Evolutionary conservation across 2,329 filamentous ascomycete genomes (phyloP).

Genomic region (Mycosphaerella sp.): DNA sequence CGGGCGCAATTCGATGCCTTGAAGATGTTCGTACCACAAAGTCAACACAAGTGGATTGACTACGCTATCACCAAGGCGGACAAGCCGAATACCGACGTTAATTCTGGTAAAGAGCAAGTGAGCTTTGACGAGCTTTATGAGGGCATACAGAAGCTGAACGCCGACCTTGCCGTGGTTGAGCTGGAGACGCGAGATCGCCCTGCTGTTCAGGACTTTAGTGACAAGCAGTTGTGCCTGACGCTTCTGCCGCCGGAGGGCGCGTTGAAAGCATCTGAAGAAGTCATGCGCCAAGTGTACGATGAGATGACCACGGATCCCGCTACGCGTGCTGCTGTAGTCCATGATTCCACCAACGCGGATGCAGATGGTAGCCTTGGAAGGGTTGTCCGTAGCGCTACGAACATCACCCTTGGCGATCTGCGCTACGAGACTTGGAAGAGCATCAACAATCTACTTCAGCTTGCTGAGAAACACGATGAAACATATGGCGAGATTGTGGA

Average conservation of each 20-base stretch:
- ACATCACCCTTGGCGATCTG: constrained; percentile 40
- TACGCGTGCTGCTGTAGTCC: not conserved
- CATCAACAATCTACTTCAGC: constrained; percentile 42
- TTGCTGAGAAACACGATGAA: constrained; percentile 28
- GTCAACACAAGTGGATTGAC: constrained; percentile 4
- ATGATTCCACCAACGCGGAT: not conserved
- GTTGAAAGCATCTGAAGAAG: constrained; percentile 22
- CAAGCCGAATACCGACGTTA: not conserved
- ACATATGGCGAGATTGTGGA: constrained; percentile 27
- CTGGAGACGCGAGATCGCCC: constrained; percentile 17
- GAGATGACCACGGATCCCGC: constrained; percentile 39
- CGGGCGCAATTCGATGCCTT: constrained; percentile 17
- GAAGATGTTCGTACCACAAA: constrained; percentile 10
- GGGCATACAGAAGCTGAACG: constrained; percentile 17
- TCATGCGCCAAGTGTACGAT: constrained; percentile 40
- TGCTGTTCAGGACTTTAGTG: constrained; percentile 32
- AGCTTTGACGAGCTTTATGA: constrained; percentile 9
- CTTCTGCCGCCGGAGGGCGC: constrained; percentile 25
- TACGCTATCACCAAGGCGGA: constrained; percentile 11
- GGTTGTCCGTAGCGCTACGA: constrained; percentile 15
- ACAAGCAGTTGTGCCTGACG: constrained; percentile 35
- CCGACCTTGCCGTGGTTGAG: constrained; percentile 26
- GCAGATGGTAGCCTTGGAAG: not conserved
- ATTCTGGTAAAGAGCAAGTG: not conserved
- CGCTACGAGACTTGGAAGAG: constrained; percentile 48